Percentiles rank a stretch among this genome's conserved stretches.
These are phyloP conservation scores for Neopestalotiopsis sp. DNA, from an alignment of 2,329 filamentous ascomycete genomes.

Conservation along the genomic window DNA sequence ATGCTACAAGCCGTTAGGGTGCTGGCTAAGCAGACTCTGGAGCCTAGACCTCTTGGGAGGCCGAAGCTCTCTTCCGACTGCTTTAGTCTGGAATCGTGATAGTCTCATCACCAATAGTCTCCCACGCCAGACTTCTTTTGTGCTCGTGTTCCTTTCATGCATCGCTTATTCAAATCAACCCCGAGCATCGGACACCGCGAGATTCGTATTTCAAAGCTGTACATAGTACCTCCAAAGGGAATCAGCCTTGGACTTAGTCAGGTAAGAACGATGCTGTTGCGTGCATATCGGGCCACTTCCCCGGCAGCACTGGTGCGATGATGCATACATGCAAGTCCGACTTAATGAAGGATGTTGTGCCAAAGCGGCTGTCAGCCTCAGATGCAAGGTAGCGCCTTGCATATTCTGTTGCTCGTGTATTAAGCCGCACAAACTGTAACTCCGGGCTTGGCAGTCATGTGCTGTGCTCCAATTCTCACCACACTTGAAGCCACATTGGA, in stretches of 20 bases:
- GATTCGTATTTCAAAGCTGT: neutral
- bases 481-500: no score
- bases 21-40: neutral
- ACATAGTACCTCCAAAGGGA: neutral
- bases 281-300: neutral
- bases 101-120: neutral
- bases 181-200: neutral
- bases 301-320: neutral
- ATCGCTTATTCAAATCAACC: neutral
- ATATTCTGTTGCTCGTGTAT: no score
- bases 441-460: no score
- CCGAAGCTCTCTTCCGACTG: neutral
- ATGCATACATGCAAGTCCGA: no score
- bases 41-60: neutral
- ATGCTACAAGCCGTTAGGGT: neutral
- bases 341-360: no score
- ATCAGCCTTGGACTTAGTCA: neutral
- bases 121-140: neutral
- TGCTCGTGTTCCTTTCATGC: neutral
- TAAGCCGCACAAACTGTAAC: no score
- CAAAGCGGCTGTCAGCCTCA: no score
- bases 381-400: no score
- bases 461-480: no score
- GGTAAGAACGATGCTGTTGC: neutral
- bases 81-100: neutral